Conservation (phyloP, 139 green algal genomes). For the Prasinococcaceae sp. region DNA sequence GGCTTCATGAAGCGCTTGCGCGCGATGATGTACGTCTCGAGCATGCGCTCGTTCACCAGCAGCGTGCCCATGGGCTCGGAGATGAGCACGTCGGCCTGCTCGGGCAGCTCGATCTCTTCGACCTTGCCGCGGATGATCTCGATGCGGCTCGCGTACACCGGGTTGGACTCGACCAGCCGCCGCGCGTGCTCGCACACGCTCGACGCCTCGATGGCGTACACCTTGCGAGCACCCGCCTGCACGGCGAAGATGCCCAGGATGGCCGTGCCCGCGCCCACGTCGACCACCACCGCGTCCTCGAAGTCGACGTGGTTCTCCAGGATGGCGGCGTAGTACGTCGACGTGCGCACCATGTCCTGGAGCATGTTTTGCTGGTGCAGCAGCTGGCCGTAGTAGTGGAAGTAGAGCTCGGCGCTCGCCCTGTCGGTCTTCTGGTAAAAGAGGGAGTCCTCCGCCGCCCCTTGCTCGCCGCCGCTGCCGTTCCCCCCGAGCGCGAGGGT, state of each 20-base stretch:
- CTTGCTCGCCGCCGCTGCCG: neutral
- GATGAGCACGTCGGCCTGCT: slow-evolving; percentile 65
- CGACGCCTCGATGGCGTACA: slow-evolving; percentile 92
- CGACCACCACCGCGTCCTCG: slow-evolving; percentile 72
- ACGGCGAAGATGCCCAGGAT: slow-evolving; percentile 93
- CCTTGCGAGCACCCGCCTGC: slow-evolving; percentile 62
- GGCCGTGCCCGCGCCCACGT: slow-evolving; percentile 81
- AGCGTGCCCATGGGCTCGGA: slow-evolving; percentile 76
- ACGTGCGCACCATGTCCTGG: slow-evolving; percentile 33
- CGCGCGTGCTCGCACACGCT: slow-evolving; percentile 59
- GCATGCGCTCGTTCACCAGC: slow-evolving; percentile 93
- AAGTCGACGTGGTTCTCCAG: slow-evolving; percentile 76
- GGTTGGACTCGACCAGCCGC: slow-evolving; percentile 53
- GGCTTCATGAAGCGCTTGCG: slow-evolving; percentile 77
- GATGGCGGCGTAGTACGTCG: slow-evolving; percentile 84
- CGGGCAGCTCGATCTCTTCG: slow-evolving; percentile 48
- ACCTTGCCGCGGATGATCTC: slow-evolving; percentile 50
- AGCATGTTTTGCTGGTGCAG: slow-evolving; percentile 91
- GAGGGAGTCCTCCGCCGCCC: neutral
- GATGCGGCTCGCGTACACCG: slow-evolving; percentile 16
- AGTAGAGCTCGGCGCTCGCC: slow-evolving; percentile 63
- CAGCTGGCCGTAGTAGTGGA: slow-evolving; percentile 60
- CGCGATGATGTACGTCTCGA: slow-evolving; percentile 85
- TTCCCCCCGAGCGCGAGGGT: neutral
- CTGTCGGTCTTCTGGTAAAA: slow-evolving; percentile 48